Conservation (phyloP, 2,329 filamentous ascomycete species). For the Colletotrichum sp. region DNA sequence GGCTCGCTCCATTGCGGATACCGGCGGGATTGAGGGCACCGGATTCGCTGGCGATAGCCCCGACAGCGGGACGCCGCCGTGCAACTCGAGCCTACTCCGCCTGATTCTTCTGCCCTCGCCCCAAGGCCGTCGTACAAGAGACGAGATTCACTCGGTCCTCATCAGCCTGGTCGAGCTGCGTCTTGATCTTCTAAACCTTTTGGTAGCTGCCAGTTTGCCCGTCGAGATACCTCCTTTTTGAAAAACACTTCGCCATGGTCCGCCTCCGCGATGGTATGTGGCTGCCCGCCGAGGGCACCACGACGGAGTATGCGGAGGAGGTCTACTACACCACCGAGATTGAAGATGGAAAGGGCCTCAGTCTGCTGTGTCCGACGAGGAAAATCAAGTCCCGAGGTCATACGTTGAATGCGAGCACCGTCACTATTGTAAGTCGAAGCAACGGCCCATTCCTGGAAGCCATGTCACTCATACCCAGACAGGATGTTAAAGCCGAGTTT, state of each 20-base stretch:
- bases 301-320: conserved; percentile 70
- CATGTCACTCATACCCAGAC: neutral
- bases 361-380: conserved; percentile 59
- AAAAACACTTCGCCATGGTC: conserved; percentile 26
- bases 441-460: neutral
- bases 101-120: neutral
- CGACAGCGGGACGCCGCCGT: conserved; percentile 12
- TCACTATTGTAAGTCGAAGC: conserved; percentile 39
- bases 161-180: neutral
- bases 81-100: neutral
- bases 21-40: conserved; percentile 12
- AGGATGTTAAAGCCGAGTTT: conserved; percentile 38
- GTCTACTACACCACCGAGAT: conserved; percentile 55
- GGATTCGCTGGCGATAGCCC: conserved; percentile 8
- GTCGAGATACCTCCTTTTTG: neutral
- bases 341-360: conserved; percentile 50
- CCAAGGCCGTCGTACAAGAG: conserved; percentile 12
- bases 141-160: conserved; percentile 11
- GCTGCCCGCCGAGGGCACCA: conserved; percentile 64
- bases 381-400: conserved; percentile 59
- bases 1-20: conserved; percentile 11
- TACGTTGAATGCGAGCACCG: conserved; percentile 59
- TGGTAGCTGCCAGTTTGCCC: neutral
- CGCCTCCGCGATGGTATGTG: conserved; percentile 57
- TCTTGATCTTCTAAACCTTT: neutral